Percentiles rank a stretch among this genome's conserved stretches.
phyloP scores from a whole-genome alignment of 371 early-diverging fungal species.

The Lichtheimia corymbifera region DNA sequence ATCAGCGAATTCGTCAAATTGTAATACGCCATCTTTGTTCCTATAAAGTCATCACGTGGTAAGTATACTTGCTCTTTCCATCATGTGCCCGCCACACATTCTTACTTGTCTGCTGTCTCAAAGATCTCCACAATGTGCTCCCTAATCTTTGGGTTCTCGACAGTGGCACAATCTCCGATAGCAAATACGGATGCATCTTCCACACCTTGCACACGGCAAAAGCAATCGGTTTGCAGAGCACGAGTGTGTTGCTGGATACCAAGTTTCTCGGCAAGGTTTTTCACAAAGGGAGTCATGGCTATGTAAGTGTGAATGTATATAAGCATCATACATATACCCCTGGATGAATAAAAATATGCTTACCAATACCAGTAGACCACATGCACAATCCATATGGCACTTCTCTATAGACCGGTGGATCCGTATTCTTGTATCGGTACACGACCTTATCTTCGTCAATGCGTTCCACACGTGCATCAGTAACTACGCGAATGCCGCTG shows the following conservation, averaged over 20 bases:
- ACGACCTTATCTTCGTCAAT: conserved; percentile 51
- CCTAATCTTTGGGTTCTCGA: conserved; percentile 68
- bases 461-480: conserved; percentile 69
- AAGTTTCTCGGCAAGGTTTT: conserved; percentile 47
- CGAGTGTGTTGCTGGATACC: conserved; percentile 59
- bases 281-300: conserved; percentile 68
- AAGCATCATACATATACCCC: neutral
- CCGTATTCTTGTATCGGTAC: conserved; percentile 19
- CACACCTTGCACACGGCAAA: conserved; percentile 67
- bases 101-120: conserved; percentile 51
- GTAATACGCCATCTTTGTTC: conserved; percentile 53
- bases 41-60: neutral
- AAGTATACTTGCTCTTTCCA: no score
- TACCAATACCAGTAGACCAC: conserved; percentile 87
- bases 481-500: conserved; percentile 70
- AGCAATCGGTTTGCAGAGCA: conserved; percentile 72
- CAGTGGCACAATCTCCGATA: conserved; percentile 86
- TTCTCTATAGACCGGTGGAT: conserved; percentile 40
- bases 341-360: conserved; percentile 2
- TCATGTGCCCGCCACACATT: no score
- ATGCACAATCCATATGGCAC: conserved; percentile 67
- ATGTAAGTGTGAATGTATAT: neutral
- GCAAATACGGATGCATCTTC: conserved; percentile 74
- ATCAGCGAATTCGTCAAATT: conserved; percentile 47
- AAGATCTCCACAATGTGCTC: conserved; percentile 56